Conservation (phyloP, 2,329 filamentous ascomycete genomes). For the Colletotrichum noveboracense region DNA sequence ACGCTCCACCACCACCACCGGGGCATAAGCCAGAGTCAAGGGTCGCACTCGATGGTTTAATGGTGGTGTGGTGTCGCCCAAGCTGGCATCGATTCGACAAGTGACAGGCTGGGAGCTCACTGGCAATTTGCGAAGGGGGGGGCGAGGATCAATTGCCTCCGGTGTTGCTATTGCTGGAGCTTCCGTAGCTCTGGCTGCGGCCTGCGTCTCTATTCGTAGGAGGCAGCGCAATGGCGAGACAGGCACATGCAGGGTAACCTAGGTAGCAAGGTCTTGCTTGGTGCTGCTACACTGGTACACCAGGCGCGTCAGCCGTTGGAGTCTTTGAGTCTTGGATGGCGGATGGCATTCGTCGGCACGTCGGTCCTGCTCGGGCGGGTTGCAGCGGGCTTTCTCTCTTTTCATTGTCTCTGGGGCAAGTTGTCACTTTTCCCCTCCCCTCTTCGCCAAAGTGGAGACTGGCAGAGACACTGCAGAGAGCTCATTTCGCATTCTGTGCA, state of each 20-base stretch:
- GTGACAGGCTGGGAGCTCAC: conserved; percentile 4
- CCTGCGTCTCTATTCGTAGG: not conserved
- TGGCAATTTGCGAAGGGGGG: not conserved
- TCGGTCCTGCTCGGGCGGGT: not conserved
- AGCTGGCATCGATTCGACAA: not conserved
- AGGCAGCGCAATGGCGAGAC: not conserved
- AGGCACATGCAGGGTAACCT: not conserved
- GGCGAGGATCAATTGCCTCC: not conserved
- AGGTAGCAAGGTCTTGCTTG: not conserved
- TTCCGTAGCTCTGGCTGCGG: not conserved
- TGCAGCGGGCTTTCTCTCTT: not conserved
- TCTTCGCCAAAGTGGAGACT: not conserved
- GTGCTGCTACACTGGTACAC: conserved; percentile 1
- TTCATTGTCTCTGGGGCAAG: not conserved
- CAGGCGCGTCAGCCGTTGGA: conserved; percentile 7
- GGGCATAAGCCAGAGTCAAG: not conserved
- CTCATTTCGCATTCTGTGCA: not conserved
- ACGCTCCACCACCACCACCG: not conserved
- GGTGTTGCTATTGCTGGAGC: not conserved
- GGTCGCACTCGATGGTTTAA: not conserved
- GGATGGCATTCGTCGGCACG: not conserved
- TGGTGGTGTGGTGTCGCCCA: conserved; percentile 8
- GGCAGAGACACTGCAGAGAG: not conserved
- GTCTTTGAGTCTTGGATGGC: not conserved
- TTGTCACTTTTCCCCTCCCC: not conserved